phyloP scores from a whole-genome alignment of 768 basidiomycete genomes.

The Pleurotus tuoliensis region DNA sequence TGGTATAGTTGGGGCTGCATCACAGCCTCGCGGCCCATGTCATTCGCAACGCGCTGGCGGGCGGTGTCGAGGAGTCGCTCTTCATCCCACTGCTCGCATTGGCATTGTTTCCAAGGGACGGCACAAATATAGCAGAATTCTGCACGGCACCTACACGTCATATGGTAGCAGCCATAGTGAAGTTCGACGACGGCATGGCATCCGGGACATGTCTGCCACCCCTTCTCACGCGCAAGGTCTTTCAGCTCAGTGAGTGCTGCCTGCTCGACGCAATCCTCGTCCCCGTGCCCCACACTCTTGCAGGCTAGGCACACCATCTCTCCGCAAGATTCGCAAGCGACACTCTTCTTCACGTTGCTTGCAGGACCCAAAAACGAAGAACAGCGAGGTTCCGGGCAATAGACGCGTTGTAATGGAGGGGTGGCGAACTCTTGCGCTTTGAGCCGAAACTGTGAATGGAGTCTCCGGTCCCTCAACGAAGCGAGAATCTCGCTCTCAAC shows the following conservation, averaged over 20 bases:
- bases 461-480: slow-evolving; percentile 11
- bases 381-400: slow-evolving; percentile 46
- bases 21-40: slow-evolving; percentile 24
- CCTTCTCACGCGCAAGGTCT: slow-evolving; percentile 37
- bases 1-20: slow-evolving; percentile 25
- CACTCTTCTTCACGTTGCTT: slow-evolving; percentile 10
- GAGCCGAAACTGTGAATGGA: slow-evolving; percentile 28
- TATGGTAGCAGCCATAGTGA: slow-evolving; percentile 56
- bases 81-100: slow-evolving; percentile 66
- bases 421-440: slow-evolving; percentile 47
- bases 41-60: slow-evolving; percentile 34
- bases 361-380: slow-evolving; percentile 50
- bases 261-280: slow-evolving; percentile 38
- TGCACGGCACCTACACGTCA: slow-evolving; percentile 54
- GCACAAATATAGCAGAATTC: slow-evolving; percentile 70
- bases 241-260: slow-evolving; percentile 36
- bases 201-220: slow-evolving; percentile 63
- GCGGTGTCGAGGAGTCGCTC: slow-evolving; percentile 26
- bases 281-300: slow-evolving; percentile 41
- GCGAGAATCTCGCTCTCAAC: slow-evolving; percentile 17
- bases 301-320: slow-evolving; percentile 42
- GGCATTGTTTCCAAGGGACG: slow-evolving; percentile 56
- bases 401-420: slow-evolving; percentile 39
- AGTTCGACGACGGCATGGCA: slow-evolving; percentile 57
- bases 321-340: slow-evolving; percentile 39